Evolutionary conservation across 2,329 filamentous ascomycete species (phyloP).

Genomic region (Fonsecaea monophora): DNA sequence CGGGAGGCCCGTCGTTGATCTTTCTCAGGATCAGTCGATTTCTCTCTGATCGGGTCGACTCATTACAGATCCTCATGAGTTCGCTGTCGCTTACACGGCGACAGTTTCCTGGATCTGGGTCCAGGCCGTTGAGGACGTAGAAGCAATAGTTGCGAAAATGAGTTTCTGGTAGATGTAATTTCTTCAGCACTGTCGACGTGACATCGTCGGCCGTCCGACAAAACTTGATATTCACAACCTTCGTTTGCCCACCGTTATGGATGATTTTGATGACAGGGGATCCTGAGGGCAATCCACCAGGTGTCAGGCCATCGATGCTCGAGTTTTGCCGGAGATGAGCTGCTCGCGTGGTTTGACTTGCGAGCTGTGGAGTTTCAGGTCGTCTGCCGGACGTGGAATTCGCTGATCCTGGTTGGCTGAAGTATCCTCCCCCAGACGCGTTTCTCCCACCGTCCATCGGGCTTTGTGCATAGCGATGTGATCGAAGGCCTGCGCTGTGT

Average conservation of each 20-base stretch:
- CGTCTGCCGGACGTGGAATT: conserved; percentile 61
- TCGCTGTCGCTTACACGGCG: conserved; percentile 85
- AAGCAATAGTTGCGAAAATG: conserved; percentile 97
- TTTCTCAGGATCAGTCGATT: conserved; percentile 89
- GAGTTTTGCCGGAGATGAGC: conserved; percentile 79
- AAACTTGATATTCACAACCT: conserved; percentile 89
- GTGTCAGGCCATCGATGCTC: conserved; percentile 84
- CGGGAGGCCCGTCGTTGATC: conserved; percentile 90
- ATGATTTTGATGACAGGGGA: conserved; percentile 93
- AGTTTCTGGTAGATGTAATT: conserved; percentile 85
- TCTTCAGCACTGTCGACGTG: conserved; percentile 84
- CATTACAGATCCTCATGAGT: conserved; percentile 87
- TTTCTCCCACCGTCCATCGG: conserved; percentile 62
- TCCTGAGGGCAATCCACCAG: conserved; percentile 82
- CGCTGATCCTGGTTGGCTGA: conserved; percentile 61
- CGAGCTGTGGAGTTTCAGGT: conserved; percentile 69
- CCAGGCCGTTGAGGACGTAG: conserved; percentile 85
- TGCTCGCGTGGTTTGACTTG: conserved; percentile 65
- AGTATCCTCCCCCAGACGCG: conserved; percentile 60
- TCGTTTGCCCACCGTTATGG: conserved; percentile 87
- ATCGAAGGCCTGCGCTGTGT: conserved; percentile 58
- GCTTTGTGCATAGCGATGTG: conserved; percentile 67
- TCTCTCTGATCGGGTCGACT: conserved; percentile 81
- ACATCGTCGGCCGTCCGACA: conserved; percentile 93
- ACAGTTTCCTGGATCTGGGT: conserved; percentile 81